Evolutionary conservation across 1,284 basidiomycete species (phyloP), one percentile per base, ranked within the genome.

Genomic region (Naganishia liquefaciens): DNA sequence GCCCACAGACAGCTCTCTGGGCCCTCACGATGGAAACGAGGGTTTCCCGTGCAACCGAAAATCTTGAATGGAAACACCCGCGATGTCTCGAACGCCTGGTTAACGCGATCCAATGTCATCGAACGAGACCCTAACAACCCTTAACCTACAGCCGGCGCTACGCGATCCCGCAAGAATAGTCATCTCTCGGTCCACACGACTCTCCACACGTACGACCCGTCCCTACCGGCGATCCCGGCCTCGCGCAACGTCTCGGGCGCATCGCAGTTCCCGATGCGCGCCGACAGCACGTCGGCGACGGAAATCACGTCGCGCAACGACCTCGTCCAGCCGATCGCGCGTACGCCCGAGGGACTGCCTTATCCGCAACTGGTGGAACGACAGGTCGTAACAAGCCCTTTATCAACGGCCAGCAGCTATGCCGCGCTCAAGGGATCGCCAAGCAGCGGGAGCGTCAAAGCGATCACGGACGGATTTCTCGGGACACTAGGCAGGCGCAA

Each of bases 261-360:
- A 2, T 77, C 76, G 15, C 76, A 78, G 67, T 78, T 78, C 68
- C 77, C 76, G 19, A 75, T 73, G 70, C 71, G 77, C 53, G 68
- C 72, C 28, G 76, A 79, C 64, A 71, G 74, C 13, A 77, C 76
- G 51, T 64, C 75, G 2, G 76, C 77, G 5, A 67, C 74, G n/a
- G 76, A 77, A 61, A 77, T 78, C 17, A 73, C 73, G 0, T 69
- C 73, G 19, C 73, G 75, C 7, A 68, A 72, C 2, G 69, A 76
- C 15, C 76, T 77, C 54, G 74, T 75, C 2, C 39, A 64, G 13
- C 74, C 77, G 57, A 74, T 72, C 33, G 75, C 78, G 3, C 72
- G 71, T 2, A 70, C 74, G 0, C 68, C 77, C 25, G 87, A 89
- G 1, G 76, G 85, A 0, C 82, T 94, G 33, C 91, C 91, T 1